Conservation (phyloP, 306 rosid species). For the Dalbergia cochinchinensis region DNA sequence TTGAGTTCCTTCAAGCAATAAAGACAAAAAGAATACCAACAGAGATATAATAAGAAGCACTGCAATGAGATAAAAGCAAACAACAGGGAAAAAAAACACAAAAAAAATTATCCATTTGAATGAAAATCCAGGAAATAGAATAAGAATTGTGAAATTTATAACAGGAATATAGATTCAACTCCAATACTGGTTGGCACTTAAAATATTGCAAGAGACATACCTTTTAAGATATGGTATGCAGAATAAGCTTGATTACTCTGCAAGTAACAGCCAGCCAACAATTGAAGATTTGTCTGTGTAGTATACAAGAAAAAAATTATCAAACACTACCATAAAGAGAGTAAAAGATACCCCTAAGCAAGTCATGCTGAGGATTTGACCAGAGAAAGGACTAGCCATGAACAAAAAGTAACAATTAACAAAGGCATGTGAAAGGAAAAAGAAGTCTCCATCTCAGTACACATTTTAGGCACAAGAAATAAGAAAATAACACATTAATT, state of each 20-base stretch:
- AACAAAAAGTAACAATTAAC: slow-evolving; percentile 39
- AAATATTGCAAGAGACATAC: slow-evolving; percentile 54
- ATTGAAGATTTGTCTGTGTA: slow-evolving; percentile 83
- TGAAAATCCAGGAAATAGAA: slow-evolving; percentile 32
- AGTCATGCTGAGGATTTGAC: neutral
- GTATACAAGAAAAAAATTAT: slow-evolving; percentile 39
- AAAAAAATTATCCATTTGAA: neutral
- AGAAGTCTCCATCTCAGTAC: neutral
- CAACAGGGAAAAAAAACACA: neutral
- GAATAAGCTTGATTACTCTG: slow-evolving; percentile 85
- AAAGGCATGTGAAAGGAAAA: neutral
- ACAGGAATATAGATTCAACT: neutral
- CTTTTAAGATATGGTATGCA: slow-evolving; percentile 93
- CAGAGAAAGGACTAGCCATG: slow-evolving; percentile 15
- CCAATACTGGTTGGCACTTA: neutral
- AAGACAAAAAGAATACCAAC: slow-evolving; percentile 48
- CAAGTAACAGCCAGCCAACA: slow-evolving; percentile 90
- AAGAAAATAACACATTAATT: slow-evolving; percentile 18
- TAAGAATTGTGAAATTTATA: neutral
- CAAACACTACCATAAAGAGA: slow-evolving; percentile 22
- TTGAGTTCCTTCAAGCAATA: slow-evolving; percentile 76
- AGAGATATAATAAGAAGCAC: slow-evolving; percentile 47
- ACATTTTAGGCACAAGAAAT: neutral
- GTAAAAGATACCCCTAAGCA: slow-evolving; percentile 30
- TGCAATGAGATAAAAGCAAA: slow-evolving; percentile 18